These are phyloP conservation scores for Xerocomellus chrysenteron DNA, from an alignment of 768 basidiomycete genomes.

Conservation along the genomic window DNA sequence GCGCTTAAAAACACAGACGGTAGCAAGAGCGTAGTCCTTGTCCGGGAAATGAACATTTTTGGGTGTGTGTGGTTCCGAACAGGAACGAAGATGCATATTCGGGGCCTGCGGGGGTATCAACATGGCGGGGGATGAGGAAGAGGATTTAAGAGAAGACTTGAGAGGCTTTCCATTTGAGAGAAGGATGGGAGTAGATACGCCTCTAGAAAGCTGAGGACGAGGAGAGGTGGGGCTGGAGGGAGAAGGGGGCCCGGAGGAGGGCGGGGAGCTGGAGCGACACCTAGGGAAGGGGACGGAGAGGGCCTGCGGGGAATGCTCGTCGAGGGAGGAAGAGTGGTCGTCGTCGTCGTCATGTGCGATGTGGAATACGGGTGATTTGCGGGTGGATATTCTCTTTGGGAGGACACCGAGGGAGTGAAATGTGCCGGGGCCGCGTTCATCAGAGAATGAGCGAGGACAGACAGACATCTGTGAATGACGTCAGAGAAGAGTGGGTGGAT, in stretches of 20 bases:
- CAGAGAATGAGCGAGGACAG: constrained; percentile 34
- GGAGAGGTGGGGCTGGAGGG: not conserved
- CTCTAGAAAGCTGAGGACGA: constrained; percentile 30
- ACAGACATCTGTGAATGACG: constrained; percentile 16
- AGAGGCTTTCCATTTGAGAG: constrained; percentile 82
- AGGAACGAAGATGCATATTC: constrained; percentile 32
- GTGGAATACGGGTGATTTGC: constrained; percentile 18
- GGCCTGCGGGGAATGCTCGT: constrained; percentile 14
- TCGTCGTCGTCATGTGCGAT: constrained; percentile 27
- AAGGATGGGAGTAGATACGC: constrained; percentile 42
- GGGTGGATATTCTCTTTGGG: constrained; percentile 38
- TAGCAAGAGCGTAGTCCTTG: constrained; percentile 57
- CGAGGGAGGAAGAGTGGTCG: constrained; percentile 13
- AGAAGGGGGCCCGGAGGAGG: not conserved
- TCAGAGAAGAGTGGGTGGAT: not conserved
- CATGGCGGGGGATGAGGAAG: constrained; percentile 20
- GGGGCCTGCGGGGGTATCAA: not conserved
- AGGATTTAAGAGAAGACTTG: constrained; percentile 77
- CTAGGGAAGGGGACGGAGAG: constrained; percentile 39
- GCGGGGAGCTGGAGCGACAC: constrained; percentile 24
- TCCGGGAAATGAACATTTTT: constrained; percentile 92
- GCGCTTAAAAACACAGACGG: constrained; percentile 60
- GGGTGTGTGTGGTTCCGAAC: constrained; percentile 64
- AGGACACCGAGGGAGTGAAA: constrained; percentile 48
- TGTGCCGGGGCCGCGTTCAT: constrained; percentile 45